These are phyloP conservation scores for Fusarium sambucinum DNA, from an alignment of 2,329 filamentous ascomycete genomes.

Conservation along the genomic window DNA sequence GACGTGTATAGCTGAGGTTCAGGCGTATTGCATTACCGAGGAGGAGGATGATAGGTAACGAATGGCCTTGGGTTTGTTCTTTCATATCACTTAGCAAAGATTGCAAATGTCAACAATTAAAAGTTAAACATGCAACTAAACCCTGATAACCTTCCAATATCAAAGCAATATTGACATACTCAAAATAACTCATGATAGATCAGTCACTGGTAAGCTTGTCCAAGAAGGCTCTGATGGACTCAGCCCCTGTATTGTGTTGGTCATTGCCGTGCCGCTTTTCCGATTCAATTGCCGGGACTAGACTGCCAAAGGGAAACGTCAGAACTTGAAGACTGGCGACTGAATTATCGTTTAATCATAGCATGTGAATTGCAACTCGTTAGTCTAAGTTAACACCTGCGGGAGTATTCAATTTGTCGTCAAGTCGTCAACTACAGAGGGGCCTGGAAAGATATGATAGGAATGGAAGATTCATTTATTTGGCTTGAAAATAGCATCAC, in stretches of 20 bases:
- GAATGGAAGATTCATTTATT: fast-evolving
- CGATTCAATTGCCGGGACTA: neutral
- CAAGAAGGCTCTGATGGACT: neutral
- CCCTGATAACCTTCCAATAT: too few species aligned
- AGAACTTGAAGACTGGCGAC: neutral
- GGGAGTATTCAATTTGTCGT: too few species aligned
- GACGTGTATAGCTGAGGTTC: conserved; percentile 60
- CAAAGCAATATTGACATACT: too few species aligned
- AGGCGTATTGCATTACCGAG: conserved; percentile 53
- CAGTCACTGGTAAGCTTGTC: neutral
- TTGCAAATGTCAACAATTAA: too few species aligned
- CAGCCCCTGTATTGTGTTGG: neutral
- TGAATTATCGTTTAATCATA: too few species aligned
- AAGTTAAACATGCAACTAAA: too few species aligned
- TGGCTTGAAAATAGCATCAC: neutral
- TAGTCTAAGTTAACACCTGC: neutral
- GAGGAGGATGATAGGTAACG: conserved; percentile 43
- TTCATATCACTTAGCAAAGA: neutral
- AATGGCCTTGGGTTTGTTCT: too few species aligned
- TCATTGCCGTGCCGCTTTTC: neutral
- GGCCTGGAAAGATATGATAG: neutral
- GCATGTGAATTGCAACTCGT: neutral
- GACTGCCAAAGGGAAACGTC: neutral
- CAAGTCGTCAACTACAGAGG: neutral
- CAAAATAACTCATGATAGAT: neutral